Conservation (phyloP, 2,329 filamentous ascomycete genomes). For the Chaetomium olivaceum region DNA sequence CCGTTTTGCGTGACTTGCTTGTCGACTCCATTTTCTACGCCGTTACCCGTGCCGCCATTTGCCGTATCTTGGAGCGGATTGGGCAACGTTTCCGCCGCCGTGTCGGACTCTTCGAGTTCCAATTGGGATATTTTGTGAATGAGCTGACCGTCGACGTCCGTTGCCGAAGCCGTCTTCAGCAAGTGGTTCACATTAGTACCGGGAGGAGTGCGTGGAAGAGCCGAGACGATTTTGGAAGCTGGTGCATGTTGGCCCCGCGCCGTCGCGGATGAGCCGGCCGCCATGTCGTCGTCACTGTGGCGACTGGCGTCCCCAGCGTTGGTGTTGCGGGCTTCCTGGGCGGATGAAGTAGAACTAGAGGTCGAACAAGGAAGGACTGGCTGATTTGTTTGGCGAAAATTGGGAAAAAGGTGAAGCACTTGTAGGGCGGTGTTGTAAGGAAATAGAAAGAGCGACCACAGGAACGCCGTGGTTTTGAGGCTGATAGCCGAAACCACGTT, state of each 20-base stretch:
- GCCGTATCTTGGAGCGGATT: background rate
- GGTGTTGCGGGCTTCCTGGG: slow-evolving; percentile 4
- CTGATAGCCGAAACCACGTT: slow-evolving; percentile 26
- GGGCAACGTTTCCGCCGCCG: background rate
- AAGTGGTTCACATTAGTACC: slow-evolving; percentile 22
- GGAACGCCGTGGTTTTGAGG: slow-evolving; percentile 30
- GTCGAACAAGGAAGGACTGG: slow-evolving; percentile 21
- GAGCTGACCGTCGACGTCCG: slow-evolving; percentile 10
- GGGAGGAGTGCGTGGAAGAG: slow-evolving; percentile 22
- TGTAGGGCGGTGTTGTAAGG: slow-evolving; percentile 27
- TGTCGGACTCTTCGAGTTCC: slow-evolving; percentile 7
- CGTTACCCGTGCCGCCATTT: background rate
- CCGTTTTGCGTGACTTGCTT: background rate
- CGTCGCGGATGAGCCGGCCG: slow-evolving; percentile 17
- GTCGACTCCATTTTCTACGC: background rate
- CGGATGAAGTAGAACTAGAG: slow-evolving; percentile 12
- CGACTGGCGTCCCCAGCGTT: slow-evolving; percentile 8
- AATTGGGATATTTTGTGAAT: slow-evolving; percentile 16
- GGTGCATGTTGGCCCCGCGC: background rate
- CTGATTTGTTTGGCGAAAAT: slow-evolving; percentile 16
- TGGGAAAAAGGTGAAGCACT: slow-evolving; percentile 24
- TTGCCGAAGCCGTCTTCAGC: background rate
- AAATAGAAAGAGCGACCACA: slow-evolving; percentile 32
- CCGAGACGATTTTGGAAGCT: slow-evolving; percentile 25
- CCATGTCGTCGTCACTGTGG: slow-evolving; percentile 18